A percentile compares a stretch with the other conserved stretches of the same genome.
These are phyloP conservation scores for Micractinium conductrix DNA, from an alignment of 139 green algal genomes.

Conservation along the genomic window DNA sequence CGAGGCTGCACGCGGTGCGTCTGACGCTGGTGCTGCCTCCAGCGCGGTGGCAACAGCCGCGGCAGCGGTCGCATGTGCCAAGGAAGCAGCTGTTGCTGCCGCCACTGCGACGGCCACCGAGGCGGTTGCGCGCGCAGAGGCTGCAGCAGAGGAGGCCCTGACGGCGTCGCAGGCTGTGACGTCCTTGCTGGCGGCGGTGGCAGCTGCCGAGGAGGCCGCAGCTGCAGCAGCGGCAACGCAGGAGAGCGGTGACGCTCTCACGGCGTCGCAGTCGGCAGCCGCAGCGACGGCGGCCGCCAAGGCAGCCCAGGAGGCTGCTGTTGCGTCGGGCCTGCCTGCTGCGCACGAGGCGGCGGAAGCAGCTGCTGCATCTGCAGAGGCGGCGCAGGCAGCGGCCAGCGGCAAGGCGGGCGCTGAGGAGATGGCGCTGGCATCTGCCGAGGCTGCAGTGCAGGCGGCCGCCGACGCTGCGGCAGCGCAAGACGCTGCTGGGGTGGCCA, in stretches of 20 bases:
- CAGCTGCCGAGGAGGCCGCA: background rate
- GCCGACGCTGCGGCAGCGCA: background rate
- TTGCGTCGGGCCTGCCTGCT: background rate
- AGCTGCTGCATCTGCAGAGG: background rate
- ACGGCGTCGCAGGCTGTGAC: background rate
- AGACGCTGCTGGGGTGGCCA: background rate
- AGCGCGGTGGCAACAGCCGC: background rate
- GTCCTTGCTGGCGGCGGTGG: background rate
- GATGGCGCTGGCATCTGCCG: background rate
- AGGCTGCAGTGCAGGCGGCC: background rate
- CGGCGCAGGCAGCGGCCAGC: background rate
- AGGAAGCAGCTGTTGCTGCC: background rate
- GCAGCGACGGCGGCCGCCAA: background rate
- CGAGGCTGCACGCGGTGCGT: background rate
- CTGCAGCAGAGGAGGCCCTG: background rate
- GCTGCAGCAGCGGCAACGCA: slow-evolving; percentile 2
- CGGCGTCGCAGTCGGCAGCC: background rate
- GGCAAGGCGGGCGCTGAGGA: slow-evolving; percentile 25
- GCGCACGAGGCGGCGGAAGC: background rate
- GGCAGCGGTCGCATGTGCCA: background rate
- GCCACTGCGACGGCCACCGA: background rate
- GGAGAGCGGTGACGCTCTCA: slow-evolving; percentile 11
- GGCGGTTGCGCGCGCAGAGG: background rate
- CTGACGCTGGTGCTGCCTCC: background rate
- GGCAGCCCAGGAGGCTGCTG: background rate